These are phyloP conservation scores for Cladosporium sp. DNA, from an alignment of 2,329 filamentous ascomycete species.

Conservation along the genomic window DNA sequence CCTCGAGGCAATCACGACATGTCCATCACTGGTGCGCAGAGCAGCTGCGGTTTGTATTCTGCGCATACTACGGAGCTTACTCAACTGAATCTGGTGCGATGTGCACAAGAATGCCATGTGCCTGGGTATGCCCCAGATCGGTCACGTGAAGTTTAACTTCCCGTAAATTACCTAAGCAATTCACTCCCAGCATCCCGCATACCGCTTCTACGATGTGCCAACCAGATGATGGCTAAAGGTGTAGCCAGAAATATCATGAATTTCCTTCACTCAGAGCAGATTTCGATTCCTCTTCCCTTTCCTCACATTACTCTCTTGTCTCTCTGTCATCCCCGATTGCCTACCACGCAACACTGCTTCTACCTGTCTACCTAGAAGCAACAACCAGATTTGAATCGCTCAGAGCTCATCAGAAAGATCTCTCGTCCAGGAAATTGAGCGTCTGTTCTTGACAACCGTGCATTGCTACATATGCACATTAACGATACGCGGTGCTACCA, in stretches of 20 bases:
- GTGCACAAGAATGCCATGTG: not conserved
- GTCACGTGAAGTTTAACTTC: not conserved
- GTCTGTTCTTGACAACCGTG: not conserved
- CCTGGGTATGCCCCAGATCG: not conserved
- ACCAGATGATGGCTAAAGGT: not conserved
- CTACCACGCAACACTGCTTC: not conserved
- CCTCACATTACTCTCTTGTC: not conserved
- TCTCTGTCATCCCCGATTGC: not conserved
- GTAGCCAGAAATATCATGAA: not conserved
- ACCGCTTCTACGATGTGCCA: not conserved
- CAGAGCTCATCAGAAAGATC: not conserved
- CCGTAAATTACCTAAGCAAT: not conserved
- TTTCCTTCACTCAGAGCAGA: not conserved
- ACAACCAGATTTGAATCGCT: not conserved
- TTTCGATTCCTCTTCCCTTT: not conserved
- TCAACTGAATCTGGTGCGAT: not conserved
- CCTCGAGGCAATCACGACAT: not conserved
- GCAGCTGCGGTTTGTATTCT: too few species aligned
- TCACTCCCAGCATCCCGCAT: not conserved
- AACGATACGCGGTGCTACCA: not conserved
- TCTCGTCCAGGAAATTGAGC: not conserved
- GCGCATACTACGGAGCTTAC: not conserved
- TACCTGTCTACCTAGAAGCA: not conserved
- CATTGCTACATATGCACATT: not conserved
- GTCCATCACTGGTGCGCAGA: not conserved